Base-by-base conservation (phyloP, 2,329 filamentous ascomycete genomes). In the Epichloe gansuensis region DNA sequence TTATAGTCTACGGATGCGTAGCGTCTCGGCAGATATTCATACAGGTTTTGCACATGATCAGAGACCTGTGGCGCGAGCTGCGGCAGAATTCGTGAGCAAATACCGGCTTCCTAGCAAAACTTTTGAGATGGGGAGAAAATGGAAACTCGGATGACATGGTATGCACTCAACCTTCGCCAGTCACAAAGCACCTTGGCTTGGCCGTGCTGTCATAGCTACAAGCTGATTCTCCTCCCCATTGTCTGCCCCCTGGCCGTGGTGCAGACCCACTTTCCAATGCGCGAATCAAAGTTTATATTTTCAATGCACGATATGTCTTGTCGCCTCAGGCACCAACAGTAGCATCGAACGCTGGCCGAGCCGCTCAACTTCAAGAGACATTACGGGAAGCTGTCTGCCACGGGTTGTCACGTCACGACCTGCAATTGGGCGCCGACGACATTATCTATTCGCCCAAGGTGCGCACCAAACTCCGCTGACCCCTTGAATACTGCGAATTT, bases 31-130 rank as follows among this genome's bases (percentile, higher is more conserved):
- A 67, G 72, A 65, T 71, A 63, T 67, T 63, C 62, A 70, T 64
- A 67, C 66, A 64, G 70, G 72, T 60, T 82, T 71, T 80, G 72
- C 65, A 67, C 75, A 79, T 81, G 72, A 66, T 75, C 72, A 75
- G 72, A 68, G 62, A 64, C 68, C 69, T 72, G 66, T 69, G 68
- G 66, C 68, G 72, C 66, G 65, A 63, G 69, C 66, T 69, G 67
- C 61, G 68, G 69, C 70, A 67, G 62, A 69, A 71, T 72, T 69
- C 64, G 67, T 65, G 60, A 60, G 57, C 60, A 62, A 73, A 73
- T 69, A 58, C 58, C 63, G 60, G 58, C 64, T 75, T 67, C 66
- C 72, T 73, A 73, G 75, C 75, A 72, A 72, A 77, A 78, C 73
- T 66, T 71, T 72, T 70, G 63, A 62, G 62, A 56, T 60, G 60